Conservation (phyloP, 176 grass and related monocot species). For the Ananas comosus region DNA sequence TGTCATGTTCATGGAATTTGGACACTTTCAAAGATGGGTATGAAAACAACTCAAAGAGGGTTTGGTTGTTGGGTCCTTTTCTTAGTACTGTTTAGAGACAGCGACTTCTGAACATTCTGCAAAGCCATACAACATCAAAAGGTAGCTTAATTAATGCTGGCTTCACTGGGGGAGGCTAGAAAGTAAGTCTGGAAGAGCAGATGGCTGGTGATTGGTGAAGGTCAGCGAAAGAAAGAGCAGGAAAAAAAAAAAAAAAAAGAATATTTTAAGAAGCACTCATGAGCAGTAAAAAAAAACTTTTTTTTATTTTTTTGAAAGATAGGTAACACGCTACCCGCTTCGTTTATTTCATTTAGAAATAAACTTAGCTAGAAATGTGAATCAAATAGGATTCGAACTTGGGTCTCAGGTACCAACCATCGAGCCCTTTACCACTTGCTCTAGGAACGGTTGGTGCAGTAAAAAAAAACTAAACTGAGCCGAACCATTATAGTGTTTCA, state of each 20-base stretch:
- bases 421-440: no score
- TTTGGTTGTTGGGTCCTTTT: constrained; percentile 25
- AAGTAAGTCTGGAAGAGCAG: not conserved
- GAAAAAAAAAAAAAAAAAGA: no score
- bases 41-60: constrained; percentile 5
- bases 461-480: not conserved
- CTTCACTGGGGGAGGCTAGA: not conserved
- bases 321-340: no score
- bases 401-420: no score
- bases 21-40: constrained; percentile 22
- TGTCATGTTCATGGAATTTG: not conserved
- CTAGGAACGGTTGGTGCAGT: no score
- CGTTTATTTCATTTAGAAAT: no score
- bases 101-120: constrained; percentile 7
- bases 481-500: not conserved
- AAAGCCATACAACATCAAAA: not conserved
- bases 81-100: constrained; percentile 14
- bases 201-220: not conserved
- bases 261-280: no score
- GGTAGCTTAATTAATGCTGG: not conserved
- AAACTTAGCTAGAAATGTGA: no score
- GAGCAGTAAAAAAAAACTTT: not conserved
- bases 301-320: no score
- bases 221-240: no score
- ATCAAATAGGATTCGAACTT: no score